Percentiles rank a stretch among this genome's conserved stretches.
Conservation (phyloP, 2,329 filamentous ascomycete species). For the Aspergillus neotritici region DNA sequence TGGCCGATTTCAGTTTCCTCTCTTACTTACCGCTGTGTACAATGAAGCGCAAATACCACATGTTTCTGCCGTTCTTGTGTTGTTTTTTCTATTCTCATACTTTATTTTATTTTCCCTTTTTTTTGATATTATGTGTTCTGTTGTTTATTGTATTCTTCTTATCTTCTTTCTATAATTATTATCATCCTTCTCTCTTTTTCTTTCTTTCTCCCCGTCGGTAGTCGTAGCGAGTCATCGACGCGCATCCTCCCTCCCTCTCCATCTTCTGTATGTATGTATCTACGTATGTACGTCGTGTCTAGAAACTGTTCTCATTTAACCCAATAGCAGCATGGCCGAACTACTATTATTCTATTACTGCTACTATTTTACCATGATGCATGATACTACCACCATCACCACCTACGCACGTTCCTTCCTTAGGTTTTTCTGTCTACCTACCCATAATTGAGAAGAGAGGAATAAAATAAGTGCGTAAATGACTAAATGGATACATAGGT, state of each 20-base stretch:
- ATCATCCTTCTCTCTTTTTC: constrained; percentile 11
- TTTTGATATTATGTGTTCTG: constrained; percentile 9
- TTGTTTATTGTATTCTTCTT: constrained; percentile 12
- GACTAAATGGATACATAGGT: too few relatives aligned
- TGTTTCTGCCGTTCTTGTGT: constrained; percentile 22
- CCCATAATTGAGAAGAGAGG: too few relatives aligned
- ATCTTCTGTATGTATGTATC: too few relatives aligned
- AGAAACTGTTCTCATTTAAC: constrained; percentile 3
- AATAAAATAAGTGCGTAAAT: too few relatives aligned
- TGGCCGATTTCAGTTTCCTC: constrained; percentile 11
- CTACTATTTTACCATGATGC: too few relatives aligned
- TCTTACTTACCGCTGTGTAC: constrained; percentile 25
- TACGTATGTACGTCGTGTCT: neutral
- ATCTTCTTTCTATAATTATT: constrained; percentile 6
- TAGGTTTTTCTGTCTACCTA: too few relatives aligned
- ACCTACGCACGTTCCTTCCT: too few relatives aligned
- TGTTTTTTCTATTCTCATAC: constrained; percentile 14
- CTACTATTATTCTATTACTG: too few relatives aligned
- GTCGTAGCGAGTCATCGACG: neutral
- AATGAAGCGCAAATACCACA: constrained; percentile 40
- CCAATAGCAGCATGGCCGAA: too few relatives aligned
- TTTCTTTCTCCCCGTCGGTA: neutral
- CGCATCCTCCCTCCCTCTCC: too few relatives aligned
- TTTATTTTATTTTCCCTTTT: constrained; percentile 10
- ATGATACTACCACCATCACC: too few relatives aligned